Evolutionary conservation across 2,329 filamentous ascomycete species (phyloP).

Genomic region (Sporothrix curviconia): DNA sequence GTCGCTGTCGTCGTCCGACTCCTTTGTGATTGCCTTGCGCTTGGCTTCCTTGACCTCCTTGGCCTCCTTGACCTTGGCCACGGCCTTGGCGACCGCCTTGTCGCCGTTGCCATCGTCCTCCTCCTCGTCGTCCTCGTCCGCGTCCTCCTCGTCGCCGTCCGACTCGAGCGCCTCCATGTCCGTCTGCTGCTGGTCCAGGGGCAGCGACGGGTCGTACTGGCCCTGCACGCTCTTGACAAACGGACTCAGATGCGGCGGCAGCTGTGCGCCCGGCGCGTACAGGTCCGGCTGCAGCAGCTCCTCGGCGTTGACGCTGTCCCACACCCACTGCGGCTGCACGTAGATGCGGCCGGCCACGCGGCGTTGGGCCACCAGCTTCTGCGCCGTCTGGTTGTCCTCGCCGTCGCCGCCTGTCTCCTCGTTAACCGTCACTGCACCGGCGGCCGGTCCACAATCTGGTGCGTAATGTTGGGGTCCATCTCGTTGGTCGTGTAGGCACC

Average conservation of each 20-base stretch:
- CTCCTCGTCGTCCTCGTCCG: constrained; percentile 35
- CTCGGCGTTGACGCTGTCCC: constrained; percentile 92
- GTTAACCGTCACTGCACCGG: constrained; percentile 56
- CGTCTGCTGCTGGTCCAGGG: constrained; percentile 79
- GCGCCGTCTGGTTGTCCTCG: constrained; percentile 57
- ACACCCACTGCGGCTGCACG: constrained; percentile 96
- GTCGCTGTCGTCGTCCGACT: constrained; percentile 34
- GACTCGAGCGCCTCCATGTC: constrained; percentile 75
- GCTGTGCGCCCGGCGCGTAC: constrained; percentile 80
- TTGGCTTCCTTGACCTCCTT: constrained; percentile 32
- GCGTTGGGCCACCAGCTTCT: constrained; percentile 54
- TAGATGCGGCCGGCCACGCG: constrained; percentile 89
- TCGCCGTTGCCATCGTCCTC: constrained; percentile 24
- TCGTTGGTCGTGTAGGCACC: constrained; percentile 90
- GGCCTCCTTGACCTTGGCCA: constrained; percentile 31
- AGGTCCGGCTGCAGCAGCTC: constrained; percentile 79
- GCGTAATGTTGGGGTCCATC: constrained; percentile 80
- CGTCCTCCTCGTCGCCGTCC: constrained; percentile 44
- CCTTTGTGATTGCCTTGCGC: constrained; percentile 34
- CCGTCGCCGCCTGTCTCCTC: constrained; percentile 39
- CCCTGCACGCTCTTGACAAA: constrained; percentile 86
- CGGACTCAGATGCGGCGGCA: constrained; percentile 91
- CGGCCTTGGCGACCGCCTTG: constrained; percentile 18
- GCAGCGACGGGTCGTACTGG: constrained; percentile 82
- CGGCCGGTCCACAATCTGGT: constrained; percentile 92